phyloP scores from a whole-genome alignment of 352 stramenopile species.

The Globisporangium takayamanum region DNA sequence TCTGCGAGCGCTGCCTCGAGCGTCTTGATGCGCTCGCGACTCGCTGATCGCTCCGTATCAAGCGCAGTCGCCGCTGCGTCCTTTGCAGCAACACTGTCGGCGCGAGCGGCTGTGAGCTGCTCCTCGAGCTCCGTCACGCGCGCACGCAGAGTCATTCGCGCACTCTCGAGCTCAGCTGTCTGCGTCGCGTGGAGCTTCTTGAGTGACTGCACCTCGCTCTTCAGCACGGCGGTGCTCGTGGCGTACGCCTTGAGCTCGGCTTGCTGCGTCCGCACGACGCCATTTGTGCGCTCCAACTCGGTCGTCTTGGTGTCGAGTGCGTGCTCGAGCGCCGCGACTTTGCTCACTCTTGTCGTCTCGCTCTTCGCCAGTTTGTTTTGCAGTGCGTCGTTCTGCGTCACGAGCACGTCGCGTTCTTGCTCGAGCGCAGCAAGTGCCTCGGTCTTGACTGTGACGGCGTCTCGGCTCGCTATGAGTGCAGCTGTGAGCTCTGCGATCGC shows the following conservation, averaged over 20 bases:
- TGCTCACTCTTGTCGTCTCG: constrained; percentile 8
- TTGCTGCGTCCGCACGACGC: constrained; percentile 19
- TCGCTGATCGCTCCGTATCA: no score
- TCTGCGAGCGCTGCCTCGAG: background rate
- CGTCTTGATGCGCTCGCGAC: background rate
- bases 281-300: constrained; percentile 26
- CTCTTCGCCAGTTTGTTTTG: background rate
- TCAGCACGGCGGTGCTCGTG: background rate
- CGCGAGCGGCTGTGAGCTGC: background rate
- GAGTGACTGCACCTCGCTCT: constrained; percentile 6
- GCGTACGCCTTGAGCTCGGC: constrained; percentile 7
- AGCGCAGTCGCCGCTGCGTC: no score
- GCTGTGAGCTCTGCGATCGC: background rate
- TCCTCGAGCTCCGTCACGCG: constrained; percentile 22
- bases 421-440: no score
- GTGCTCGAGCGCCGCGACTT: constrained; percentile 24
- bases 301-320: constrained; percentile 17
- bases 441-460: no score
- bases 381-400: background rate
- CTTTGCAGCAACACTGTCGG: background rate
- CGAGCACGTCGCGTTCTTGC: no score
- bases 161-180: constrained; percentile 19
- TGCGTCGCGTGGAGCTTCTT: background rate
- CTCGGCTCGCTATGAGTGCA: background rate
- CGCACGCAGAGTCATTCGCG: constrained; percentile 3